Conservation (phyloP, 2,329 filamentous ascomycete species). For the Pseudocercospora cruenta region DNA sequence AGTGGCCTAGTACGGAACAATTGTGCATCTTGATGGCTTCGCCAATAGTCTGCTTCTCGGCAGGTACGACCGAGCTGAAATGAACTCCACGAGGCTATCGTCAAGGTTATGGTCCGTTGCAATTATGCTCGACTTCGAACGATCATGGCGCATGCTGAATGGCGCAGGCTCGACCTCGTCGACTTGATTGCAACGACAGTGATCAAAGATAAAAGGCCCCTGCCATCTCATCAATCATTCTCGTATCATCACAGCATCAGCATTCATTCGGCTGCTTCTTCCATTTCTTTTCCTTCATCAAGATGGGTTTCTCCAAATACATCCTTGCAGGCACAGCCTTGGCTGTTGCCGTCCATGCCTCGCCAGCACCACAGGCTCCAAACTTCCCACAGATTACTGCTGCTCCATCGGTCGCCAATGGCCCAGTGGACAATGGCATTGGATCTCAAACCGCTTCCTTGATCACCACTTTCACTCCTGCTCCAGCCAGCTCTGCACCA, state of each 20-base stretch:
- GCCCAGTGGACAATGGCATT: slow-evolving; percentile 15
- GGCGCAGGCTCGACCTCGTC: background rate
- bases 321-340: slow-evolving; percentile 19
- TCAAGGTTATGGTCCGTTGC: background rate
- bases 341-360: slow-evolving; percentile 20
- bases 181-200: background rate
- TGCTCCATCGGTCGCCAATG: slow-evolving; percentile 27
- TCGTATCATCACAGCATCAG: slow-evolving; percentile 1
- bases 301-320: background rate
- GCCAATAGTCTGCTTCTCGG: background rate
- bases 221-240: background rate
- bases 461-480: slow-evolving; percentile 23
- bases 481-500: background rate
- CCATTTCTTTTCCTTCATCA: background rate
- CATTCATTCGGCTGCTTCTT: background rate
- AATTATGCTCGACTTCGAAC: background rate
- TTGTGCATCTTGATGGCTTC: background rate
- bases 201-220: background rate
- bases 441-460: slow-evolving; percentile 25
- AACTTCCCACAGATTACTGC: slow-evolving; percentile 25
- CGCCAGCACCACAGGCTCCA: slow-evolving; percentile 25
- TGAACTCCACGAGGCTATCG: slow-evolving; percentile 1
- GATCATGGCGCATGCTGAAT: background rate
- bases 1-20: background rate
- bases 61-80: background rate